Conservation (phyloP, 345 rosid genomes). For the Trapa bicornis region DNA sequence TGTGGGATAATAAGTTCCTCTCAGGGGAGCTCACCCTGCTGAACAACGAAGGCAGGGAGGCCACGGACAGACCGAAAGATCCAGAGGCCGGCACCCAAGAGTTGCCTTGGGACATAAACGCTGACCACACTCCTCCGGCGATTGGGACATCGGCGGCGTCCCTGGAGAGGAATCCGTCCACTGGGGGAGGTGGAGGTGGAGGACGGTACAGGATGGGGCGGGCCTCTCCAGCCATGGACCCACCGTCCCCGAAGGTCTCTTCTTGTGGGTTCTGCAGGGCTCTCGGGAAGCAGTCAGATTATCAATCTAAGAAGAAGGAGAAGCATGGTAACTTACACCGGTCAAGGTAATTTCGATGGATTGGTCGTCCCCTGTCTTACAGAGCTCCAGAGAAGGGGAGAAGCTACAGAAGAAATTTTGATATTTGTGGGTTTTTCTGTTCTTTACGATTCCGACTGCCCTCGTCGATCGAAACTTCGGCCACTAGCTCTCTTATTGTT, state of each 20-base stretch:
- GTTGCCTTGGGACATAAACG: background rate
- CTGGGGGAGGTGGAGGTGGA: slow-evolving; percentile 38
- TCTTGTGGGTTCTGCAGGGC: slow-evolving; percentile 75
- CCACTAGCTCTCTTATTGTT: background rate
- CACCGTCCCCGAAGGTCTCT: slow-evolving; percentile 78
- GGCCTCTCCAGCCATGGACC: slow-evolving; percentile 81
- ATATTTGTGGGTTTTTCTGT: too few species aligned
- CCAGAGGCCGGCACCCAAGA: slow-evolving; percentile 15
- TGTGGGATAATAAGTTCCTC: slow-evolving; percentile 9
- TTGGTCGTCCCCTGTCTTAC: too few species aligned
- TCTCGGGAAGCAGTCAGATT: slow-evolving; percentile 41
- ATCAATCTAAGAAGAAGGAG: slow-evolving; percentile 24
- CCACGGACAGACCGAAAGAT: slow-evolving; percentile 10
- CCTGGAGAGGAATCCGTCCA: slow-evolving; percentile 71
- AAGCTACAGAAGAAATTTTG: too few species aligned
- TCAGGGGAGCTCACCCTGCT: slow-evolving; percentile 7
- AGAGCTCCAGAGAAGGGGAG: too few species aligned
- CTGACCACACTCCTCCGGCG: background rate
- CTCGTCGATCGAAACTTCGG: too few species aligned
- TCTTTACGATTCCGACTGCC: too few species aligned
- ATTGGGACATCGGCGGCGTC: slow-evolving; percentile 7
- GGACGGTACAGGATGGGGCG: slow-evolving; percentile 68
- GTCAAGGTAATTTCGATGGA: slow-evolving; percentile 19
- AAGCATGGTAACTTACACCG: slow-evolving; percentile 36
- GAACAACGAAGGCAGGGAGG: slow-evolving; percentile 5